A percentile compares a stretch with the other conserved stretches of the same genome.
Conservation (phyloP, 768 basidiomycete genomes). For the Dioszegia hungarica region DNA sequence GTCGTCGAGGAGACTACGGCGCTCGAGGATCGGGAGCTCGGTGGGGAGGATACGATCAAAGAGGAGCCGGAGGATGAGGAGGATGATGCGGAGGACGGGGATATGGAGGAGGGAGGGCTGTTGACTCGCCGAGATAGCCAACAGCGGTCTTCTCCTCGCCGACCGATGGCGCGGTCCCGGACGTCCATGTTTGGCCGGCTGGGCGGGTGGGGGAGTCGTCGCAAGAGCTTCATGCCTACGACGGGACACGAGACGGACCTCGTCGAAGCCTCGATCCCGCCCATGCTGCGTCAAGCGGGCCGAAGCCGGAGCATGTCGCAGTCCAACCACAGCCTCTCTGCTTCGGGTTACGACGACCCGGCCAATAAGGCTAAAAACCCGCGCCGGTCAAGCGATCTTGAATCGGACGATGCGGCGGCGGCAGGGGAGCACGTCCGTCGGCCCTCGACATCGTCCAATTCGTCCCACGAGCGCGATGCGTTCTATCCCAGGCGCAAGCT, state of each 20-base stretch:
- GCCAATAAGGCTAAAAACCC: neutral
- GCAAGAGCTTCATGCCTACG: conserved; percentile 13
- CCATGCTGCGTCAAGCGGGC: neutral
- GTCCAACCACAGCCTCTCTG: neutral
- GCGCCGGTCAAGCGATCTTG: conserved; percentile 6
- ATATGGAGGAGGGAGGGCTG: conserved; percentile 10
- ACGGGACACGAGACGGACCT: conserved; percentile 41
- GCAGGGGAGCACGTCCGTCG: conserved; percentile 17
- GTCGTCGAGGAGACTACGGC: conserved; percentile 47
- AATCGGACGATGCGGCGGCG: neutral
- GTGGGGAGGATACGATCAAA: conserved; percentile 37
- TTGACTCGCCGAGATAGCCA: neutral
- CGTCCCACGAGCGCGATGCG: conserved; percentile 32
- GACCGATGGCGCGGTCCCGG: neutral
- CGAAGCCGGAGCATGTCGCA: conserved; percentile 16
- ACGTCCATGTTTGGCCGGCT: conserved; percentile 18
- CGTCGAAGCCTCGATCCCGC: conserved; percentile 36
- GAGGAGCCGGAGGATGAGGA: conserved; percentile 46
- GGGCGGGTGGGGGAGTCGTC: conserved; percentile 11
- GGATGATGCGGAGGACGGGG: conserved; percentile 12
- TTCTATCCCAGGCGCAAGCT: conserved; percentile 15
- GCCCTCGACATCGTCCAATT: conserved; percentile 34
- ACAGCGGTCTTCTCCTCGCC: neutral
- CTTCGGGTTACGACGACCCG: neutral
- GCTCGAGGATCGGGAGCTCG: conserved; percentile 44